Base-by-base conservation (phyloP, 2,329 filamentous ascomycete genomes). In the Neoascochyta sp. region DNA sequence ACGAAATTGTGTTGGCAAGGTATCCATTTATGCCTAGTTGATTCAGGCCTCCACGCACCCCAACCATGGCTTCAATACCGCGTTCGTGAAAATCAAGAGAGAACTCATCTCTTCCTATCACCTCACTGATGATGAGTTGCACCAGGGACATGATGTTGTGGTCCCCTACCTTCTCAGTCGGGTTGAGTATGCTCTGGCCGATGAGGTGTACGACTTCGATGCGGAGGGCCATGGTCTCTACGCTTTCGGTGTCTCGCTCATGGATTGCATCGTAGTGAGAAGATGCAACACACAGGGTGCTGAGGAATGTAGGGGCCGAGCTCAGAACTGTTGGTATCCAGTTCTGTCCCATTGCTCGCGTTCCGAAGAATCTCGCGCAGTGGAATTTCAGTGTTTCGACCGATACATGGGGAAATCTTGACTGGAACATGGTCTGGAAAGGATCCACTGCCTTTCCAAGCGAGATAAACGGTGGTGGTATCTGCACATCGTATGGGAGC, bases 241-340 rank as follows among this genome's bases (percentile, higher is more conserved):
- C 24, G 27, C 56, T 63, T 28, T 63, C 56, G 3, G 42, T 19
- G 9, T 27, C 13, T 2, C 34, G 30, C 3, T 49, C 43, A 5
- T 47, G 22, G 11, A 61, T 40, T 3, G 55, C 54, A 29, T 64
- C 61, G 9, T 51, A 32, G 24, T 64, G 55, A 6, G 54, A 48
- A 1, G 60, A 54, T 6, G 61, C 54, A 19, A 60, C 47, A 32
- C 53, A 57, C 8, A 65, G 41, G 0, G 60, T 64, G 22, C 60
- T 63, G 3, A 65, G 50, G 24, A 60, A 65, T 1, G 60, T 54
- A 13, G 62, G 59, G 8, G 52, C 44, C 7, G 53, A 38, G 9
- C 47, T 45, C 17, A 63, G 47, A 4, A 62, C 52, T 10, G 52
- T 49, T 1, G 59, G 58, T 16, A 63, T 54, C 61, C 61, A 64